Conservation (phyloP, 495 filamentous ascomycete genomes). For the Tuber brumale region DNA sequence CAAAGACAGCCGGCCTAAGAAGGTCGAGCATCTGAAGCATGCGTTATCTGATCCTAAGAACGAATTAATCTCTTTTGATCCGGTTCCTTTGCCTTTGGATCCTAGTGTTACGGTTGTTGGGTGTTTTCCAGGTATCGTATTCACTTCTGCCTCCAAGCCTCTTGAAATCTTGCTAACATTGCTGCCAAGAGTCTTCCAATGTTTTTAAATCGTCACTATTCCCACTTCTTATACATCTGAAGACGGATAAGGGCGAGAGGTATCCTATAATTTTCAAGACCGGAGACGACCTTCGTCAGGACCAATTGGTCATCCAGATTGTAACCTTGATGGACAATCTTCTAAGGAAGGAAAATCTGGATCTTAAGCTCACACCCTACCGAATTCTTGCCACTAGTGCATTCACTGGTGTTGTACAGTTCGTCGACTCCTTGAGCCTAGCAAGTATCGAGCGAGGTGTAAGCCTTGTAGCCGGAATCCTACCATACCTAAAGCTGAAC, state of each 20-base stretch:
- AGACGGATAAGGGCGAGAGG: slow-evolving; percentile 63
- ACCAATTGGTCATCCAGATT: slow-evolving; percentile 96
- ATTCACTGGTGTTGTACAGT: slow-evolving; percentile 84
- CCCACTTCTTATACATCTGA: slow-evolving; percentile 86
- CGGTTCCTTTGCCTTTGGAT: slow-evolving; percentile 82
- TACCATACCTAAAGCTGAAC: slow-evolving; percentile 80
- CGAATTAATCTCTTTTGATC: slow-evolving; percentile 72
- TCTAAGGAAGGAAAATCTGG: slow-evolving; percentile 91
- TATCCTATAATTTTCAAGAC: slow-evolving; percentile 97
- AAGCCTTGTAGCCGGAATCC: slow-evolving; percentile 54
- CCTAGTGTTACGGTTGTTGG: slow-evolving; percentile 72
- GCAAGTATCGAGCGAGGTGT: slow-evolving; percentile 78
- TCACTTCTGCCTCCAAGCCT: neutral
- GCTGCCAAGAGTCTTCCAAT: slow-evolving; percentile 59
- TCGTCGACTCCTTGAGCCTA: slow-evolving; percentile 77
- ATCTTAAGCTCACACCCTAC: slow-evolving; percentile 91
- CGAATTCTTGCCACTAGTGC: slow-evolving; percentile 89
- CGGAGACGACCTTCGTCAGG: slow-evolving; percentile 92
- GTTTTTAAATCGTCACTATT: slow-evolving; percentile 94
- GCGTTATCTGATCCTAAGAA: slow-evolving; percentile 83
- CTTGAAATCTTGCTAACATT: neutral
- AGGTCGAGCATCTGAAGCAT: slow-evolving; percentile 74
- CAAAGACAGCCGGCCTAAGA: slow-evolving; percentile 65
- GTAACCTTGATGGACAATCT: slow-evolving; percentile 97
- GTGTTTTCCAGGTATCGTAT: slow-evolving; percentile 52